These are phyloP conservation scores for Diaporthe citriasiana DNA, from an alignment of 2,329 filamentous ascomycete species.

Conservation along the genomic window DNA sequence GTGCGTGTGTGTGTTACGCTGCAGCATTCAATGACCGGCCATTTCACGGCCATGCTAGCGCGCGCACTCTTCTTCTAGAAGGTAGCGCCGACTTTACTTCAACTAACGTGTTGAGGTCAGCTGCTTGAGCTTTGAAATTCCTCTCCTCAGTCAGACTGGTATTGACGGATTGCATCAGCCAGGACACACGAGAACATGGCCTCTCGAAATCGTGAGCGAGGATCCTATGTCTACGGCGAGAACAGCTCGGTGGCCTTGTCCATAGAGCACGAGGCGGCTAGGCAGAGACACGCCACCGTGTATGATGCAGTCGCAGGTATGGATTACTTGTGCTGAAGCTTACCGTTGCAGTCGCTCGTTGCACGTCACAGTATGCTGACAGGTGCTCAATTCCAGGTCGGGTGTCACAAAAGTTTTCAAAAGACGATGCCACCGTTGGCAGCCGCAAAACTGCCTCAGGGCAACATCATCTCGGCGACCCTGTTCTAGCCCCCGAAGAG, in stretches of 20 bases:
- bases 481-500: constrained; percentile 74
- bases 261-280: constrained; percentile 46
- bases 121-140: neutral
- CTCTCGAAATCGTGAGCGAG: constrained; percentile 44
- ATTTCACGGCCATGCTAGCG: neutral
- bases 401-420: constrained; percentile 39
- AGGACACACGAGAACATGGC: constrained; percentile 45
- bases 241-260: constrained; percentile 43
- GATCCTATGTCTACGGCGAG: constrained; percentile 43
- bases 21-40: neutral
- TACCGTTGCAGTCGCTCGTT: constrained; percentile 35
- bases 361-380: constrained; percentile 37
- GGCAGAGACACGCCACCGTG: constrained; percentile 65
- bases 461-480: constrained; percentile 50
- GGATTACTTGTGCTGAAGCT: constrained; percentile 41
- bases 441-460: constrained; percentile 43
- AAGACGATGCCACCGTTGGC: constrained; percentile 33
- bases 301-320: constrained; percentile 82
- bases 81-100: neutral
- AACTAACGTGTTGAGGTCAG: neutral
- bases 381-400: constrained; percentile 40
- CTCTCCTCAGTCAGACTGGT: neutral
- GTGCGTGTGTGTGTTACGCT: neutral
- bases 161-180: neutral
- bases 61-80: neutral